Percentiles rank a stretch among this genome's conserved stretches.
These are phyloP conservation scores for Entophlyctis helioformis DNA, from an alignment of 192 early-diverging fungal genomes.

Conservation along the genomic window DNA sequence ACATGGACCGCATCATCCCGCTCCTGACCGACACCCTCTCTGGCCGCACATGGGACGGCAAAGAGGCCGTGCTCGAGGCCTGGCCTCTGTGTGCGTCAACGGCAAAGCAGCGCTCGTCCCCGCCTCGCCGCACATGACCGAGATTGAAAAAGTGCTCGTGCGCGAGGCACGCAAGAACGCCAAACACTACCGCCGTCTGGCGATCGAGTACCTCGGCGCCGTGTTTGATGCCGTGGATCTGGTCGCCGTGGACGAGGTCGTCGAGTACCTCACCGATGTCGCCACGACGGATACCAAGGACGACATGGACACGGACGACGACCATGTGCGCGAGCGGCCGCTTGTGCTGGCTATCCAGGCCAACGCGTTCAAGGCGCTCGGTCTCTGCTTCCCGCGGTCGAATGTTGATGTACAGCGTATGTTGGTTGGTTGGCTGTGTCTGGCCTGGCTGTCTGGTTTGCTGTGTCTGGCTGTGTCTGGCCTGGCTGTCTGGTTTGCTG, in stretches of 20 bases:
- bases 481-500: no score
- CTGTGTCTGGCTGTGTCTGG: no score
- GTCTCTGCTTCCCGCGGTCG: slow-evolving; percentile 36
- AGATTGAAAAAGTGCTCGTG: slow-evolving; percentile 34
- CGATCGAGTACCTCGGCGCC: slow-evolving; percentile 47
- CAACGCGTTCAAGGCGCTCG: slow-evolving; percentile 54
- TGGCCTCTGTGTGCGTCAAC: slow-evolving; percentile 39
- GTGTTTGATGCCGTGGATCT: slow-evolving; percentile 47
- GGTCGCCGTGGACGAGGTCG: slow-evolving; percentile 43
- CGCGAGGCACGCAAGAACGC: slow-evolving; percentile 70
- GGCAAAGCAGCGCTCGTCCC: slow-evolving; percentile 36
- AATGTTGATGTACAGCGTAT: slow-evolving; percentile 40
- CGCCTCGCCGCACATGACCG: no score
- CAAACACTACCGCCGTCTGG: slow-evolving; percentile 51
- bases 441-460: no score
- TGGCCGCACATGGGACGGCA: slow-evolving; percentile 72
- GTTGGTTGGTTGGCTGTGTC: not conserved
- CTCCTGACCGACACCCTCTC: slow-evolving; percentile 47
- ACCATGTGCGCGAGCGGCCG: slow-evolving; percentile 44
- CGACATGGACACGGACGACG: slow-evolving; percentile 52
- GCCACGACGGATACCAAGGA: slow-evolving; percentile 20
- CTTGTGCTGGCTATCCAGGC: slow-evolving; percentile 51
- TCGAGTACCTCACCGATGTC: slow-evolving; percentile 36
- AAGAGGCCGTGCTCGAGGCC: slow-evolving; percentile 61
- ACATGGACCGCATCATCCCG: slow-evolving; percentile 39